phyloP scores from a whole-genome alignment of 352 stramenopile genomes.

The Phytophthora podocarpi region DNA sequence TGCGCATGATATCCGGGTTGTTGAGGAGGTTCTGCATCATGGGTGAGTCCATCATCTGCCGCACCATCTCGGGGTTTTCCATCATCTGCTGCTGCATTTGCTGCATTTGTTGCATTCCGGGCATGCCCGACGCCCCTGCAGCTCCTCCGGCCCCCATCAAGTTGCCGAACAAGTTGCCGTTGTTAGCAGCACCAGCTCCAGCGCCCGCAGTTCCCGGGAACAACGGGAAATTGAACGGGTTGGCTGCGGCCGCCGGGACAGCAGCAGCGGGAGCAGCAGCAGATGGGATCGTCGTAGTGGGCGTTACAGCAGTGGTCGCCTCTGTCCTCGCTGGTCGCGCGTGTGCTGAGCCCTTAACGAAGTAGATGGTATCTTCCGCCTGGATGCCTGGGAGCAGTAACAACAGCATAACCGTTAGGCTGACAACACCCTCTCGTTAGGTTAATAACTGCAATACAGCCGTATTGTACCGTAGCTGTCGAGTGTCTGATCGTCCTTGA shows the following conservation, averaged over 20 bases:
- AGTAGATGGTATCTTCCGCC: conserved; percentile 84
- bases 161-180: conserved; percentile 64
- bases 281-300: conserved; percentile 16
- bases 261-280: conserved; percentile 21
- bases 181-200: conserved; percentile 8
- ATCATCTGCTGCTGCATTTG: conserved; percentile 90
- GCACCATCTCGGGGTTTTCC: conserved; percentile 89
- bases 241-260: conserved; percentile 21
- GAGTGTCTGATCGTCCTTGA: conserved; percentile 89
- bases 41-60: conserved; percentile 89
- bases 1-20: conserved; percentile 96
- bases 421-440: not conserved
- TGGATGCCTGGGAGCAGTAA: conserved; percentile 55
- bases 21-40: conserved; percentile 94
- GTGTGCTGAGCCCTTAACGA: conserved; percentile 72
- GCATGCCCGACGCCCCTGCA: conserved; percentile 35
- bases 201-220: conserved; percentile 38
- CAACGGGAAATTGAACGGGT: conserved; percentile 61
- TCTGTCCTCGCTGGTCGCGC: conserved; percentile 20
- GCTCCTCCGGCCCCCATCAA: conserved; percentile 42
- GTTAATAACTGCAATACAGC: not conserved
- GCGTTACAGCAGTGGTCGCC: conserved; percentile 18
- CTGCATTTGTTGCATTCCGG: conserved; percentile 74
- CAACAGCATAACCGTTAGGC: not conserved
- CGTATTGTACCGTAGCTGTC: conserved; percentile 72